A percentile compares a stretch with the other conserved stretches of the same genome.
These are phyloP conservation scores for Alternaria incomplexa DNA, from an alignment of 2,329 filamentous ascomycete genomes.

Conservation along the genomic window DNA sequence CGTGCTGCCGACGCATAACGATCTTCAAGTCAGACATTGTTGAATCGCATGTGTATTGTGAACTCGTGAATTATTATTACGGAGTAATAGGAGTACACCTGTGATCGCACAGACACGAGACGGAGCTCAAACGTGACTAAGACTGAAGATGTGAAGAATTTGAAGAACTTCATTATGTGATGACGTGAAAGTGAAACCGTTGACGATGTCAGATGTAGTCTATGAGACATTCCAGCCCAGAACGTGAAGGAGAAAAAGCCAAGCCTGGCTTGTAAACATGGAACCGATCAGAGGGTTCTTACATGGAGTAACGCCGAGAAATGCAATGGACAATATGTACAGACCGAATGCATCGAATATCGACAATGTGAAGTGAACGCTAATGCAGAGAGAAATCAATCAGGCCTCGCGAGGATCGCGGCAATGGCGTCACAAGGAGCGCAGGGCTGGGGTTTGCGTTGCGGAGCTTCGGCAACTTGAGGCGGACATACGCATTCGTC, in stretches of 20 bases:
- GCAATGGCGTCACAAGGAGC: slow-evolving; percentile 36
- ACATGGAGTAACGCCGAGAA: slow-evolving; percentile 28
- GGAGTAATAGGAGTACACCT: background rate
- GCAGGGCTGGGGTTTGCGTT: slow-evolving; percentile 24
- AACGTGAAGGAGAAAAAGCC: slow-evolving; percentile 2
- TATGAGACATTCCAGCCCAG: slow-evolving; percentile 3
- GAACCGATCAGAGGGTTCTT: slow-evolving; percentile 32
- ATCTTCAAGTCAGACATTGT: background rate
- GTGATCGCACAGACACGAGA: background rate
- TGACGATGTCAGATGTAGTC: slow-evolving; percentile 4
- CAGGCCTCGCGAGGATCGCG: slow-evolving; percentile 30
- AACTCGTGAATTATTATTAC: background rate
- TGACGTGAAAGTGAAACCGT: background rate
- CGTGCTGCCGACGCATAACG: background rate
- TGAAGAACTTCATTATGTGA: background rate
- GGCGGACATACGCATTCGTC: slow-evolving; percentile 21
- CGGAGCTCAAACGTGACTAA: background rate
- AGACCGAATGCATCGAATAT: slow-evolving; percentile 30
- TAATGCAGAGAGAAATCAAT: slow-evolving; percentile 10
- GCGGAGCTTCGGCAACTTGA: slow-evolving; percentile 13
- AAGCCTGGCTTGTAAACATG: slow-evolving; percentile 13
- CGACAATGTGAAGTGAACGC: slow-evolving; percentile 26
- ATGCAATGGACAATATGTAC: slow-evolving; percentile 23
- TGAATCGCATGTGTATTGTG: background rate
- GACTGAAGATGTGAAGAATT: background rate